Base-by-base conservation (phyloP, 306 rosid species). In the Fragaria vesca region DNA sequence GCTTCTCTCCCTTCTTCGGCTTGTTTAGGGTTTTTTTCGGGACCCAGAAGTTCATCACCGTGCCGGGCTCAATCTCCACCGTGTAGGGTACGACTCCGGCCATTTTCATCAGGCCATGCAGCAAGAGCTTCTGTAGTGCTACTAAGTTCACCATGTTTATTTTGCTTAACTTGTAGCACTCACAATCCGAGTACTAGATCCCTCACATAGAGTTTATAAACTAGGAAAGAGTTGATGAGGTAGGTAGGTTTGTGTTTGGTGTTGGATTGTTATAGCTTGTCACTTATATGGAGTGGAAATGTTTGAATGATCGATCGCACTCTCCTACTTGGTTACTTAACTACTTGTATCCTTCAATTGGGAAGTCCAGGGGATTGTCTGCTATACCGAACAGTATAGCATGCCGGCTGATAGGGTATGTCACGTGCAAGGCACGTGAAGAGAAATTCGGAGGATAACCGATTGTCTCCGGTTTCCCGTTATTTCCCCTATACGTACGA, bases 41-140 rank as follows among this genome's bases (percentile, higher is more conserved):
- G 11, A 94, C 89, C 97, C 97, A 94, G 76, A 94, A 89, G 79
- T 66, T 89, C 97, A 94, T 94, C 48, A 30, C 51, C 3, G 97
- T 94, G 12, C 97, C 97, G 6, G 93, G 85, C 74, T 92, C 91
- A 55, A 94, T 85, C 82, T 90, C 93, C 73, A 94, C 89, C 21
- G 87, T 73, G 88, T 89, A 84, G 45, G 95, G 91, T 2, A 55
- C 66, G 2, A 94, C 81, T 0, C 98, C 98, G 1, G 98, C 97
- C 95, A 92, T 88, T 78, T 92, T 94, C 97, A 94, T 91, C 1
- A 93, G 86, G 42, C 87, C 85, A 58, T 83, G 86, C 28, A 91
- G 15, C 74, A 93, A 62, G 26, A 97, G 97, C 57, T 32, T 84
- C 66, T 91, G 96, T 45, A 93, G 90, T 78, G 83, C 90, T 9